Percentiles rank a stretch among this genome's conserved stretches.
Evolutionary conservation across 345 rosid genomes (phyloP).

Genomic region (Eucalyptus coolabah): DNA sequence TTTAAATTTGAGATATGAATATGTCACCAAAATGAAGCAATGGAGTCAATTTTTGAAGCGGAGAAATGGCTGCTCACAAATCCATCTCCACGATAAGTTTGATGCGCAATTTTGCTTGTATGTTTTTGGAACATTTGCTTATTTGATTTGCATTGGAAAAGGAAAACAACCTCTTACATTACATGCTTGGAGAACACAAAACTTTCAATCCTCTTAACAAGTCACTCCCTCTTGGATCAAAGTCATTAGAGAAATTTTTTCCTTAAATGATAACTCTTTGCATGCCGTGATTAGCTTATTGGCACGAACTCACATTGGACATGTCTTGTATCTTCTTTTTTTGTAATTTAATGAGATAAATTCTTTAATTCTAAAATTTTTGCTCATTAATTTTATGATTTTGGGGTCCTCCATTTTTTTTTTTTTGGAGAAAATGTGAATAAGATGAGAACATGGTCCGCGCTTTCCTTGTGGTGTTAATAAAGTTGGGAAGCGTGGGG

Average conservation of each 20-base stretch:
- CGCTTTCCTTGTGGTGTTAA: too few species aligned
- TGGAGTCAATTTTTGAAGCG: too few species aligned
- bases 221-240: not conserved
- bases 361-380: not conserved
- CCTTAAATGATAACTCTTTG: not conserved
- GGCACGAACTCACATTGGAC: not conserved
- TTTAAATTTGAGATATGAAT: too few species aligned
- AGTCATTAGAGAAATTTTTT: not conserved
- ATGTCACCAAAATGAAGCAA: too few species aligned
- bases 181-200: not conserved
- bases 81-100: too few species aligned
- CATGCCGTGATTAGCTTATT: fast-evolving
- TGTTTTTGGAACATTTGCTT: not conserved
- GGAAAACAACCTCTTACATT: not conserved
- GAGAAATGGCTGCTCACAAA: too few species aligned
- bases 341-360: not conserved
- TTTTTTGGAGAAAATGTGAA: not conserved
- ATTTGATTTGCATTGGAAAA: not conserved
- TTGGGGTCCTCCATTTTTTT: not conserved
- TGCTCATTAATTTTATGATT: not conserved
- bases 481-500: too few species aligned
- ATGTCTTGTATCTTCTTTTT: not conserved
- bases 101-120: not conserved
- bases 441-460: not conserved
- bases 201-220: not conserved